phyloP scores from a whole-genome alignment of 495 filamentous ascomycete genomes.

The Bathelium albidoporum region DNA sequence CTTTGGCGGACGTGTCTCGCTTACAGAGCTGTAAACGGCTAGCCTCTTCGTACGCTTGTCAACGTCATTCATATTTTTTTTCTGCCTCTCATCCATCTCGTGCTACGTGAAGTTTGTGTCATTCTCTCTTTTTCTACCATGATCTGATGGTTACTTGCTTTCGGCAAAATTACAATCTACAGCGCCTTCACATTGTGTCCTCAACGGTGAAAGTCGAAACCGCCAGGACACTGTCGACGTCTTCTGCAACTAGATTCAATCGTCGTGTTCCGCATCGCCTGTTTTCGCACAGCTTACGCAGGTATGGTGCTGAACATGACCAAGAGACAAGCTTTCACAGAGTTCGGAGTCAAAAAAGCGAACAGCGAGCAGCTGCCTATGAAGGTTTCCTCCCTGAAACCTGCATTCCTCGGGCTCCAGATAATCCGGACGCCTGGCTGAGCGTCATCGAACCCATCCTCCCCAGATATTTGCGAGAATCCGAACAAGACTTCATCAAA shows the following conservation, averaged over 20 bases:
- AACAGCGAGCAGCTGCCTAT: background rate
- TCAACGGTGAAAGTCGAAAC: background rate
- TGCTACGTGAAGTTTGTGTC: background rate
- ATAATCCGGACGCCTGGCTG: background rate
- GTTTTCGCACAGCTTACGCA: background rate
- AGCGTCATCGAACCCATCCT: background rate
- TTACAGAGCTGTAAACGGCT: background rate
- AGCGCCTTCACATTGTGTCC: background rate
- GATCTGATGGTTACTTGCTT: background rate
- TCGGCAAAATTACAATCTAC: background rate
- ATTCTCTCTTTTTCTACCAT: background rate
- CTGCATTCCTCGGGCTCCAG: background rate
- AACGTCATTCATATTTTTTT: constrained; percentile 5
- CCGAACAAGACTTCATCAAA: background rate
- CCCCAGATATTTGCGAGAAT: background rate
- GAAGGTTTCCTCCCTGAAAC: background rate
- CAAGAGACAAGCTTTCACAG: background rate
- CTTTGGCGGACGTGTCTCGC: constrained; percentile 1
- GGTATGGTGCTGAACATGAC: background rate
- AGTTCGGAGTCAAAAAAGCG: background rate
- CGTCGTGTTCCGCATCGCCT: background rate
- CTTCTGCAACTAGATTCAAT: background rate
- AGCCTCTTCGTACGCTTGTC: background rate
- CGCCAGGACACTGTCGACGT: background rate
- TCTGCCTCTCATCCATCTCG: background rate